phyloP scores from a whole-genome alignment of 164 flowering plant species.

The Warburgia ugandensis region DNA sequence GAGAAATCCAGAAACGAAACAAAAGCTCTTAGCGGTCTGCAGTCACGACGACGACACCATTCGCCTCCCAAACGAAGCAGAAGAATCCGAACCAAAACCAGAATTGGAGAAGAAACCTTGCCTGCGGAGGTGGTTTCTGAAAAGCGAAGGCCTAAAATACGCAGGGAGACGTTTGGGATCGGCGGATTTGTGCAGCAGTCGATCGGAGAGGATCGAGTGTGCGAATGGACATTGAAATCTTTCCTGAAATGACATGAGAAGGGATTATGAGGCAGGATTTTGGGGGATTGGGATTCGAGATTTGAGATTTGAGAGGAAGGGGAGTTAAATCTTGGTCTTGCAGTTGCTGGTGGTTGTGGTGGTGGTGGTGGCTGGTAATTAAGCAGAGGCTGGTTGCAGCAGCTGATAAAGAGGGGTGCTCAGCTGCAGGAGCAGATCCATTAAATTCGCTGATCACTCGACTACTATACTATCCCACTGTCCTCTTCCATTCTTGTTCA shows the following conservation, averaged over 20 bases:
- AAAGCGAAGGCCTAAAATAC: neutral
- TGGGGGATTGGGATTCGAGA: neutral
- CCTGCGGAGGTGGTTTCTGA: too few species aligned
- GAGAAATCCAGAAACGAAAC: neutral
- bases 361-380: neutral
- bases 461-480: too few species aligned
- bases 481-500: too few species aligned
- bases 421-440: constrained; percentile 10
- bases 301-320: too few species aligned
- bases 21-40: neutral
- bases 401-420: neutral
- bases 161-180: neutral
- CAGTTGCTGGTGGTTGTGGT: too few species aligned
- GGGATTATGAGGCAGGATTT: too few species aligned
- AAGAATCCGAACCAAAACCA: neutral
- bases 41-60: neutral
- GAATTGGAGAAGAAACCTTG: too few species aligned
- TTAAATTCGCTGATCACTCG: constrained; percentile 10
- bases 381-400: constrained; percentile 1
- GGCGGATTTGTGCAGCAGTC: too few species aligned
- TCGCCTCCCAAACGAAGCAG: too few species aligned
- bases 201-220: neutral
- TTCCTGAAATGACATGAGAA: neutral
- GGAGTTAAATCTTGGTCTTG: neutral
- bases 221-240: neutral